Conservation (phyloP, 257 asterid species). For the Ilex asprella region DNA sequence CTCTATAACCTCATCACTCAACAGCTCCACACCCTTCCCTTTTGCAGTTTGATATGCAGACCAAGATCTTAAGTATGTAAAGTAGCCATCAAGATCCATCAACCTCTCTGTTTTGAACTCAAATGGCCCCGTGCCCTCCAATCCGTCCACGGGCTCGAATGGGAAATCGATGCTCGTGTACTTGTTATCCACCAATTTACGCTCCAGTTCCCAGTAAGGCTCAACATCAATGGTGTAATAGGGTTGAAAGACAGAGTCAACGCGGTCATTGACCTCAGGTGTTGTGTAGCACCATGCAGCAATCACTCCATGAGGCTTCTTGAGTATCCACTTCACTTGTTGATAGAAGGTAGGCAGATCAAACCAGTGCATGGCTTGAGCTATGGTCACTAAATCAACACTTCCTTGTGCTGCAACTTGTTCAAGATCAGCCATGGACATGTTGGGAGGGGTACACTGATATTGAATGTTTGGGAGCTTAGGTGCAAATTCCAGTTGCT, state of each 20-base stretch:
- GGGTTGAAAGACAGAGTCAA: conserved; percentile 36
- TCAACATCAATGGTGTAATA: conserved; percentile 18
- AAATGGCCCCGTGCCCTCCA: conserved; percentile 52
- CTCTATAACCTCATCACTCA: conserved; percentile 38
- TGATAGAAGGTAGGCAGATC: conserved; percentile 62
- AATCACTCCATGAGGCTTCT: conserved; percentile 60
- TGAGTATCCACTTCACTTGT: conserved; percentile 49
- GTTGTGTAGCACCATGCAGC: conserved; percentile 74
- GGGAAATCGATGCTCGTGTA: conserved; percentile 65
- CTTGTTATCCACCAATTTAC: conserved; percentile 33
- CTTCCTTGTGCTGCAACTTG: conserved; percentile 37
- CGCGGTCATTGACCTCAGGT: conserved; percentile 33
- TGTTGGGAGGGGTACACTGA: conserved; percentile 46
- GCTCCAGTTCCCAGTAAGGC: conserved; percentile 37
- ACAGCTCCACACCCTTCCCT: conserved; percentile 56
- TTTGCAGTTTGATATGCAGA: conserved; percentile 73
- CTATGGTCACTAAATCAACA: conserved; percentile 49
- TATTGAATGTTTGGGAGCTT: conserved; percentile 52
- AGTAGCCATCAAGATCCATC: conserved; percentile 54
- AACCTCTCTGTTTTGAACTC: conserved; percentile 39
- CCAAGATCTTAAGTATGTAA: conserved; percentile 58
- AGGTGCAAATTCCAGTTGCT: conserved; percentile 53
- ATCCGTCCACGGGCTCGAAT: conserved; percentile 55
- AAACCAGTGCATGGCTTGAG: conserved; percentile 79
- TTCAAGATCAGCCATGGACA: conserved; percentile 46